These are phyloP conservation scores for Phycomyces nitens DNA, from an alignment of 192 early-diverging fungal genomes.

Conservation along the genomic window DNA sequence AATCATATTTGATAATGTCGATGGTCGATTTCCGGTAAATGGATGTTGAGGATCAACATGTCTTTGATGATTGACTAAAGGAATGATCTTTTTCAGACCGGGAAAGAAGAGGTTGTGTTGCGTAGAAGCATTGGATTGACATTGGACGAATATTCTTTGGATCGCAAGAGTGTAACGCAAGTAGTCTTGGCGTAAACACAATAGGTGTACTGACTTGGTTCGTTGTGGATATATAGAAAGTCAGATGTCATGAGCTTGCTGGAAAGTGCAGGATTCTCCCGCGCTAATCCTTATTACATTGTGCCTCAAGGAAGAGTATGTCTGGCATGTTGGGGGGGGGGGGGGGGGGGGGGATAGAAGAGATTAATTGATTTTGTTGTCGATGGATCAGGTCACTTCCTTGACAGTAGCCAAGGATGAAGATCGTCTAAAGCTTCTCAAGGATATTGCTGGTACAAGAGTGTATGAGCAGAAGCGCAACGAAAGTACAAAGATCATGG, in stretches of 20 bases:
- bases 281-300: constrained; percentile 98
- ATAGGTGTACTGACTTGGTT: background rate
- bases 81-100: constrained; percentile 54
- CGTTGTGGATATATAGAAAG: constrained; percentile 52
- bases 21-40: constrained; percentile 86
- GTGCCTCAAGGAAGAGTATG: constrained; percentile 93
- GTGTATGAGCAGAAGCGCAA: constrained; percentile 91
- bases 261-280: constrained; percentile 93
- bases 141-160: constrained; percentile 98
- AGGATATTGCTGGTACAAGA: constrained; percentile 96
- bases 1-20: constrained; percentile 94
- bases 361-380: background rate
- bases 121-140: constrained; percentile 93
- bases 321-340: background rate
- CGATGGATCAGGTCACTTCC: constrained; percentile 65
- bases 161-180: constrained; percentile 85
- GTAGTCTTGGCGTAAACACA: constrained; percentile 8
- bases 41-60: too few relatives aligned
- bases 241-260: constrained; percentile 89
- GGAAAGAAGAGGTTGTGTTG: constrained; percentile 85
- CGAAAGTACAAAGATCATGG: constrained; percentile 89
- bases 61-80: background rate
- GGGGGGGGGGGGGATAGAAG: background rate
- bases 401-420: constrained; percentile 92
- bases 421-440: constrained; percentile 86